Evolutionary conservation across 1,284 basidiomycete species (phyloP), one percentile per base, ranked within the genome.

Genomic region (Rhodotorula sp.): DNA sequence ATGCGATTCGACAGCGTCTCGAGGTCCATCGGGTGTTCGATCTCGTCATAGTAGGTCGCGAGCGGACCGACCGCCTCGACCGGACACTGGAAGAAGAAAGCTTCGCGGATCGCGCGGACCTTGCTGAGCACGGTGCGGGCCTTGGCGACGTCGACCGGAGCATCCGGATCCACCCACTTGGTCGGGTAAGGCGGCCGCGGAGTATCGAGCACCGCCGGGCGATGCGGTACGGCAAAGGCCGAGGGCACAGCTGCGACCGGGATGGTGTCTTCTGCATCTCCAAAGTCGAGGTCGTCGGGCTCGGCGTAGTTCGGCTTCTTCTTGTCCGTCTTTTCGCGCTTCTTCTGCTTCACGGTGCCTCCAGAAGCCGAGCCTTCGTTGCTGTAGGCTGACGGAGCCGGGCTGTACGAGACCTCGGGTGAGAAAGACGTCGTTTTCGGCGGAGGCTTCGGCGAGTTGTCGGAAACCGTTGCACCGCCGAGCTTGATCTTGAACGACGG

Each of bases 31-130:
- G 96, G 96, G 73, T 90, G 82, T 74, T 87, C 84, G 79, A 99
- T 97, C 82, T 98, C 96, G 17, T 96, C 88, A 69, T 91, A 88
- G 80, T 99, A 99, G 89, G 91, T 93, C 54, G 91, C 93, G 80
- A 74, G 57, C 54, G 72, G 67, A 18, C 71, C 79, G 17, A 89
- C 81, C 0, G 95, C 90, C 80, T 99, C 91, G 22, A 99, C 95
- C 3, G 95, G 93, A 26, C 85, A 84, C 54, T 86, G 79, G 83
- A 99, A 99, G 71, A 95, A 90, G 44, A 82, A 80, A 20, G 89
- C 87, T 77, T 91, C 89, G 1, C 88, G 86, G 45, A 89, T 80
- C 79, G 87, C 91, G 69, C 83, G 80, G 42, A 97, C 78, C 42
- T 78, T 82, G 77, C 86, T 87, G 73, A 97, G 77, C 33, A 95